A percentile compares a stretch with the other conserved stretches of the same genome.
These are phyloP conservation scores for Eimeria zaria DNA, from an alignment of 169 alveolate genomes.

Conservation along the genomic window DNA sequence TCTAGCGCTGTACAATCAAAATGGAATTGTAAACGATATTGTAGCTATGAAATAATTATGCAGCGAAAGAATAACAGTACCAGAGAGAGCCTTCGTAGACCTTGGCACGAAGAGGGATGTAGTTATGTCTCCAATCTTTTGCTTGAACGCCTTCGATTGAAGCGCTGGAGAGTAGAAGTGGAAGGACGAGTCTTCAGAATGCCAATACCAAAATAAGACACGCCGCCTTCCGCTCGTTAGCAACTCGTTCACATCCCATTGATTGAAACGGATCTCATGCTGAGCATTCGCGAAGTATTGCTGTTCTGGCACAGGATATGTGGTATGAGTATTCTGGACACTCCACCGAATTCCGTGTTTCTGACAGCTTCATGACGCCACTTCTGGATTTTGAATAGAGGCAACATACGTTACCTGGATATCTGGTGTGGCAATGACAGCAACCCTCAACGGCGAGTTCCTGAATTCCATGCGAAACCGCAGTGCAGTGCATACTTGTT, in stretches of 20 bases:
- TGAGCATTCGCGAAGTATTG: slow-evolving; percentile 58
- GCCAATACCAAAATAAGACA: slow-evolving; percentile 94
- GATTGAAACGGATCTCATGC: slow-evolving; percentile 91
- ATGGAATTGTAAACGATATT: background rate
- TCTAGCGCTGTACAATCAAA: background rate
- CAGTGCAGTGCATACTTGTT: background rate
- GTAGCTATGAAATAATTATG: background rate
- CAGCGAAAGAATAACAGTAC: background rate
- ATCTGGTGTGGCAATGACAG: slow-evolving; percentile 84
- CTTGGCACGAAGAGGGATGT: slow-evolving; percentile 93
- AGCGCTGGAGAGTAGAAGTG: slow-evolving; percentile 89
- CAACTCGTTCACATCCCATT: slow-evolving; percentile 93
- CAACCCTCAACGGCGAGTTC: slow-evolving; percentile 66
- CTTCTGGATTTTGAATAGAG: background rate
- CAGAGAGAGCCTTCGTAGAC: slow-evolving; percentile 87
- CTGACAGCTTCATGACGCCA: background rate
- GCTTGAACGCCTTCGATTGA: slow-evolving; percentile 86
- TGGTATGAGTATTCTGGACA: background rate
- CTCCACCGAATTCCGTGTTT: background rate
- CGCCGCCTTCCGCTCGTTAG: slow-evolving; percentile 94
- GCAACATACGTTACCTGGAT: slow-evolving; percentile 54
- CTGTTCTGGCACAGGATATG: background rate
- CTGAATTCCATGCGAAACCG: background rate
- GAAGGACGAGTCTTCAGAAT: slow-evolving; percentile 85
- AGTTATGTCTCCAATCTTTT: slow-evolving; percentile 92